These are phyloP conservation scores for Mucor saturninus DNA, from an alignment of 371 early-diverging fungal species.

Conservation along the genomic window DNA sequence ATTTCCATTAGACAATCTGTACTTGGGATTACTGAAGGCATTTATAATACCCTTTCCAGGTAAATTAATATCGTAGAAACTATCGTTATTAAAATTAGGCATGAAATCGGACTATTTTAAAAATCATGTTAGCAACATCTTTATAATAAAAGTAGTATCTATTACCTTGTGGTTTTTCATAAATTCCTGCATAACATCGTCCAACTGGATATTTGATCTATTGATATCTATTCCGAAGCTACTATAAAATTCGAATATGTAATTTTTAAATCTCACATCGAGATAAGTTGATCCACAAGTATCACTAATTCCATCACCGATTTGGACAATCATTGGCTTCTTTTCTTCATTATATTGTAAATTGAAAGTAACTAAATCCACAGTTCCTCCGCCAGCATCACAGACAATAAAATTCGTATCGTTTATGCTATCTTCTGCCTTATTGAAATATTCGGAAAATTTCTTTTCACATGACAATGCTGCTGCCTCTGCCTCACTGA, in stretches of 20 bases:
- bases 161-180: too few species aligned
- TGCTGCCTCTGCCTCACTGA: conserved; percentile 53
- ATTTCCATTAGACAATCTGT: neutral
- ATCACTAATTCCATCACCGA: conserved; percentile 50
- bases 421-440: neutral
- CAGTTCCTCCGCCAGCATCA: conserved; percentile 62
- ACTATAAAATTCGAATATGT: neutral
- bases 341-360: too few species aligned
- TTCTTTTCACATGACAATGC: conserved; percentile 38
- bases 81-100: too few species aligned
- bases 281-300: conserved; percentile 57
- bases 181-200: neutral
- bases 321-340: neutral
- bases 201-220: neutral
- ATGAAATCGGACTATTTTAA: too few species aligned
- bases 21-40: too few species aligned
- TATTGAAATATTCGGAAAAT: neutral
- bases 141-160: too few species aligned
- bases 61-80: too few species aligned
- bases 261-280: conserved; percentile 39
- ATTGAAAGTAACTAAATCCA: conserved; percentile 28
- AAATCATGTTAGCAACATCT: too few species aligned
- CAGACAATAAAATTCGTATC: conserved; percentile 47
- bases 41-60: too few species aligned
- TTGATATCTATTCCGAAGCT: neutral